Evolutionary conservation across 805 yeast species (phyloP).

Genomic region (Myxozyma neglecta): DNA sequence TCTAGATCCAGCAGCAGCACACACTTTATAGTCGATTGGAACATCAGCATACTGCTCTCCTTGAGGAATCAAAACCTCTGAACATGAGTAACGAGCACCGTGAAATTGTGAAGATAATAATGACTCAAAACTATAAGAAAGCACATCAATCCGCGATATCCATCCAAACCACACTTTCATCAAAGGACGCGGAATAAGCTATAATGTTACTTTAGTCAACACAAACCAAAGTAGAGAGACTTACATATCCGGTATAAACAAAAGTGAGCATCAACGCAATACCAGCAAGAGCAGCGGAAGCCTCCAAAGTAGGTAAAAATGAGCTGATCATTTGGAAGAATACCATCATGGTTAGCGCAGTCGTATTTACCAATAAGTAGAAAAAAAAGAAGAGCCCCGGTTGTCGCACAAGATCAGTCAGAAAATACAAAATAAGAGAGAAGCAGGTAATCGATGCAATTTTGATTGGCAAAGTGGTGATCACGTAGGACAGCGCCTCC

Average conservation of each 20-base stretch:
- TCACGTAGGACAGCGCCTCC: slow-evolving; percentile 60
- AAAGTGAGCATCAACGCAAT: slow-evolving; percentile 44
- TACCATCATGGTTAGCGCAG: slow-evolving; percentile 56
- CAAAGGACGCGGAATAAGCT: slow-evolving; percentile 49
- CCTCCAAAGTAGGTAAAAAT: slow-evolving; percentile 36
- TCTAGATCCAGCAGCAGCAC: slow-evolving; percentile 57
- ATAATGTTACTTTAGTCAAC: too few relatives aligned
- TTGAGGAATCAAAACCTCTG: slow-evolving; percentile 50
- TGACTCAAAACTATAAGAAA: slow-evolving; percentile 60
- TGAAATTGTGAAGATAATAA: slow-evolving; percentile 66
- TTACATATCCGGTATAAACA: slow-evolving; percentile 48
- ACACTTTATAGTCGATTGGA: slow-evolving; percentile 45
- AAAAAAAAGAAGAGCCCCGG: slow-evolving; percentile 60
- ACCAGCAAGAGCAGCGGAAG: slow-evolving; percentile 51
- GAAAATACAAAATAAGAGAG: slow-evolving; percentile 53
- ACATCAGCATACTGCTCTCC: slow-evolving; percentile 60
- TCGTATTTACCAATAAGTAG: slow-evolving; percentile 45
- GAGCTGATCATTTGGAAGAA: slow-evolving; percentile 49
- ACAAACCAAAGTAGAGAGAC: too few relatives aligned
- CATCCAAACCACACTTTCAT: slow-evolving; percentile 75
- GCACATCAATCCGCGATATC: slow-evolving; percentile 60
- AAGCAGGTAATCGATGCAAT: slow-evolving; percentile 47
- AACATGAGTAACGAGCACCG: slow-evolving; percentile 56
- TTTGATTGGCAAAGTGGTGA: slow-evolving; percentile 60
- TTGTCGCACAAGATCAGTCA: slow-evolving; percentile 52